Percentiles rank a stretch among this genome's conserved stretches.
Evolutionary conservation across 2,329 filamentous ascomycete genomes (phyloP).

Genomic region (Purpureocillium takamizusanense): DNA sequence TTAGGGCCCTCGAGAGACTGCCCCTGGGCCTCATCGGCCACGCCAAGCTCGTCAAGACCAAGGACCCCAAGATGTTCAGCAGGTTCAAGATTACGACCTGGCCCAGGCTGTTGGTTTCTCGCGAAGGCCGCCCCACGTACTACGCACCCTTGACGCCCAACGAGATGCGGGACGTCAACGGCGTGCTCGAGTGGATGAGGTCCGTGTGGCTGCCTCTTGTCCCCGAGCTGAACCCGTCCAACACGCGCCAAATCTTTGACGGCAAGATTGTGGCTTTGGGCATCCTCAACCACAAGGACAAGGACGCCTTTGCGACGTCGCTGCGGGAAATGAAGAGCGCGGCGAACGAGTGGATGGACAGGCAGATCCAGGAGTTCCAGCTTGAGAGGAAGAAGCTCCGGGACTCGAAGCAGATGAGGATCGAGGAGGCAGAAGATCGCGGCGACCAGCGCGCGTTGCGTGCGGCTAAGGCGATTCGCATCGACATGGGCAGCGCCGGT

Average conservation of each 20-base stretch:
- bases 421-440: conserved; percentile 92
- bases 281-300: conserved; percentile 70
- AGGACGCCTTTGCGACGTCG: conserved; percentile 68
- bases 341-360: conserved; percentile 96
- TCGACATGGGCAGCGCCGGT: conserved; percentile 81
- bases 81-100: conserved; percentile 94
- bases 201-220: conserved; percentile 94
- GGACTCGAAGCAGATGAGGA: conserved; percentile 87
- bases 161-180: conserved; percentile 82
- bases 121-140: conserved; percentile 83
- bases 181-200: conserved; percentile 84
- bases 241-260: conserved; percentile 91
- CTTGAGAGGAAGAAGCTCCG: conserved; percentile 87
- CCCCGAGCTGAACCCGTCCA: conserved; percentile 82
- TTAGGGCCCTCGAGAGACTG: conserved; percentile 76
- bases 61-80: conserved; percentile 63
- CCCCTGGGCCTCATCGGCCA: conserved; percentile 84
- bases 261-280: conserved; percentile 91
- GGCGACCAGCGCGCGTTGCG: conserved; percentile 81
- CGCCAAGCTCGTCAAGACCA: conserved; percentile 86
- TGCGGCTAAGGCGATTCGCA: conserved; percentile 80
- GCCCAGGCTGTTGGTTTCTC: conserved; percentile 84
- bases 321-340: conserved; percentile 92
- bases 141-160: conserved; percentile 79
- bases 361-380: conserved; percentile 84